Base-by-base conservation (phyloP, 441 rosid genomes). In the Populus hybrid region DNA sequence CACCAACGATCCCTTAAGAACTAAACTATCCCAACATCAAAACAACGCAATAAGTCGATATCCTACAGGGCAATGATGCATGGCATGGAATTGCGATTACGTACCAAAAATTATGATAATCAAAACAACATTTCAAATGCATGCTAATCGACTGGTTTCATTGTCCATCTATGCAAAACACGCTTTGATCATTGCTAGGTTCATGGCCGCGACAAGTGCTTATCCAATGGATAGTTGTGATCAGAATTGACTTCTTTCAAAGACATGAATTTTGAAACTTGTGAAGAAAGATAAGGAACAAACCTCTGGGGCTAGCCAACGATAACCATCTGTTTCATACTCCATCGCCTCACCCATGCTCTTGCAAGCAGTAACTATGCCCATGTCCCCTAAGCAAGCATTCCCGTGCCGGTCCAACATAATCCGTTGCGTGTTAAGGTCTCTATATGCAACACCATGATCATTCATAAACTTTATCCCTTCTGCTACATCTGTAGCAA, bases 231-330 rank as follows among this genome's bases (percentile, higher is more conserved):
- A 61, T 61, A 70, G 46, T 46, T 35, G 12, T 59, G 38, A 69
- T 69, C 70, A 74, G 53, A 16, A 12, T 28, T 72, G 12, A 4
- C 16, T 11, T 30, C 32, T 30, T 30, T 30, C 35, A 70, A 40
- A 12, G 75, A 12, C 59, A 73, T n/a, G 14, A 42, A 72, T 30
- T 73, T 21, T 32, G 67, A 46, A 73, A 77, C 30, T 2, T 26
- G n/a, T 32, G 19, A 38, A 35, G 67, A 83, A 53, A 78, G 53
- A 68, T n/a, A 82, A 78, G 75, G 65, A 50, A 87, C 94, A 70
- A 21, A 92, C 98, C 99, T 95, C 99, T 9, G 98, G 99, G 79
- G 98, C 97, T 80, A 93, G 91, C 99, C 99, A 95, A 19, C 97
- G 90, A 82, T 95, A 95, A 64, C 98, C 98, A 87, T 93, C 99